These are phyloP conservation scores for Septoria petroselini DNA, from an alignment of 2,329 filamentous ascomycete genomes.

Conservation along the genomic window DNA sequence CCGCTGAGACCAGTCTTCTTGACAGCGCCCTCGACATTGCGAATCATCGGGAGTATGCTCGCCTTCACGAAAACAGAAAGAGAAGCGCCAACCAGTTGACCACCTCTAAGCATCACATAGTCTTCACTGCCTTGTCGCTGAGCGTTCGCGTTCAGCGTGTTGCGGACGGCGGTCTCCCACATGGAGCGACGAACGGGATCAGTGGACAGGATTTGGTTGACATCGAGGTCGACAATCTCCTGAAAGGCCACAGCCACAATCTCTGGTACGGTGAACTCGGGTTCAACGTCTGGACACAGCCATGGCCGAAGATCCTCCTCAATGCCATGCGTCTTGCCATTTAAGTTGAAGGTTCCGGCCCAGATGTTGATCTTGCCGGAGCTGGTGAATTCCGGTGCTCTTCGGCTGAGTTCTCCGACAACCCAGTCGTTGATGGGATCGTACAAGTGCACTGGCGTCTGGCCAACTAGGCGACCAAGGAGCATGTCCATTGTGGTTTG, in stretches of 20 bases:
- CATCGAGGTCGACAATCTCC: conserved; percentile 96
- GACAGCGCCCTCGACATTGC: conserved; percentile 92
- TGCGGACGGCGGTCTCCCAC: conserved; percentile 81
- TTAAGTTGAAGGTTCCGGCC: conserved; percentile 91
- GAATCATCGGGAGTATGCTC: conserved; percentile 74
- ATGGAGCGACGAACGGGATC: conserved; percentile 79
- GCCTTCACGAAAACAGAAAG: conserved; percentile 86
- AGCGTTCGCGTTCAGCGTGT: conserved; percentile 70
- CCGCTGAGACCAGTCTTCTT: conserved; percentile 96
- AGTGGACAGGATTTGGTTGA: conserved; percentile 98
- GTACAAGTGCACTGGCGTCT: conserved; percentile 78
- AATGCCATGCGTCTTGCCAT: conserved; percentile 76
- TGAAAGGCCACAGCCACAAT: conserved; percentile 92
- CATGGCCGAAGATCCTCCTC: conserved; percentile 78
- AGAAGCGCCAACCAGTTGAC: conserved; percentile 90
- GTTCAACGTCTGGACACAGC: conserved; percentile 67
- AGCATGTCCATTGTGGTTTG: conserved; percentile 95
- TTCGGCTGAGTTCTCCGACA: conserved; percentile 67
- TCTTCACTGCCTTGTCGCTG: conserved; percentile 64
- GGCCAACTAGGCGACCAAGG: conserved; percentile 80
- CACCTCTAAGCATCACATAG: conserved; percentile 86
- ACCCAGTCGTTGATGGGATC: conserved; percentile 95
- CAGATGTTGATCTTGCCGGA: conserved; percentile 72
- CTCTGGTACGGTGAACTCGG: conserved; percentile 65
- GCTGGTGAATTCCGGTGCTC: conserved; percentile 69